Base-by-base conservation (phyloP, 2,329 filamentous ascomycete genomes). In the Talaromyces sp. region DNA sequence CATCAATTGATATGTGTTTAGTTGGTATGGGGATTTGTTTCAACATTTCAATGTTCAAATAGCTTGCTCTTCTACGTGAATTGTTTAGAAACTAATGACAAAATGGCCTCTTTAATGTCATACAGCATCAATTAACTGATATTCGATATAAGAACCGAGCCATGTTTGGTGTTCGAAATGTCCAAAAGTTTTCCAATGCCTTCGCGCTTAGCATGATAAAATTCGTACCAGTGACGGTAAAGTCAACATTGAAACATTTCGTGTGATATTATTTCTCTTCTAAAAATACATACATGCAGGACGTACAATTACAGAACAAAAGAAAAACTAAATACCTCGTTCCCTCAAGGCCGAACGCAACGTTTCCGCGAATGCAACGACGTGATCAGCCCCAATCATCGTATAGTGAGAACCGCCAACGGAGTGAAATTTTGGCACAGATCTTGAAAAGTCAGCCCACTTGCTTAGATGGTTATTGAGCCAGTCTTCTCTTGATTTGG, bases 391-490 rank as follows among this genome's bases (percentile, higher is more conserved):
- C 2, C 65, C 64, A 54, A 79, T 66, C 71, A 79, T 74, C 3
- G 73, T 78, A 58, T 76, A 75, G 65, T 79, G 77, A 6, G 65
- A 67, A 2, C 77, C 76, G 2, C 62, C 65, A 7, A 77, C 74
- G 9, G 70, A 65, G 58, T 78, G 73, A 56, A 74, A 75, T 12
- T 63, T 62, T 1, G 66, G 63, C 35, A 62, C 63, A 0, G 50
- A 60, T 7, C 65, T 57, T 0, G 65, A 63, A 64, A 77, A 79
- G 21, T 74, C 71, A 3, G 60, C 59, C 77, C 77, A 79, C n/a
- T 64, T 63, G 17, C 58, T 64, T 26, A 79, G 61, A 21, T 71
- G 68, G 14, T 65, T 35, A 12, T 35, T 26, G n/a, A 55, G 24
- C 53, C 53, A 55, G 31, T 55, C 53, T 43, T 24, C 53, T 19